Percentiles rank a stretch among this genome's conserved stretches.
Evolutionary conservation across 2,329 filamentous ascomycete genomes (phyloP).

Genomic region (Bipolaris oryzae): DNA sequence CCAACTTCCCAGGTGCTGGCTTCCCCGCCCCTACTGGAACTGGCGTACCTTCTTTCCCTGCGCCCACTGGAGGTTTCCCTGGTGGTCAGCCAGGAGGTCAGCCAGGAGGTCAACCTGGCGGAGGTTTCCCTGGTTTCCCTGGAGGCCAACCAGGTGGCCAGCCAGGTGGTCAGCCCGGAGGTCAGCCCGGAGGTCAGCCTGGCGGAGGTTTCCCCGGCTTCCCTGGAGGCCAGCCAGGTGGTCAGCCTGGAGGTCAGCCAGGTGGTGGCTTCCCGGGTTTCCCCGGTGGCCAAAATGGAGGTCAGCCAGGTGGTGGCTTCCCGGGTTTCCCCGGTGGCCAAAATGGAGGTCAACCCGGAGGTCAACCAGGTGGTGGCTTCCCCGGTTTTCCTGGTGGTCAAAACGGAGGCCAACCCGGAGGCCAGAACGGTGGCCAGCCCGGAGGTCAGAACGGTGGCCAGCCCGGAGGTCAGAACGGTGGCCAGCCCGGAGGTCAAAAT

Average conservation of each 20-base stretch:
- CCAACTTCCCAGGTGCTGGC: neutral
- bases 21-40: conserved; percentile 15
- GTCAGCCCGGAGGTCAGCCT: neutral
- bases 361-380: too few species aligned
- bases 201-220: neutral
- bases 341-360: neutral
- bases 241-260: neutral
- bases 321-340: neutral
- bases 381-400: too few species aligned
- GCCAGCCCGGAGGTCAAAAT: neutral
- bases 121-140: neutral
- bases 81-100: neutral
- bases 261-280: conserved; percentile 2
- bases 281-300: neutral
- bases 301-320: too few species aligned
- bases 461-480: neutral
- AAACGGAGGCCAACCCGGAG: neutral
- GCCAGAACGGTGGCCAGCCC: too few species aligned
- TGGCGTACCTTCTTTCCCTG: neutral
- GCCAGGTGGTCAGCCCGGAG: neutral
- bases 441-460: neutral
- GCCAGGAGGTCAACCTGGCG: neutral
- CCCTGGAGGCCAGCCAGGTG: neutral
- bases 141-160: neutral
- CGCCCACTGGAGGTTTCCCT: conserved; percentile 4